Evolutionary conservation across 169 alveolate genomes (phyloP).

Genomic region (Plasmodium knowlesi): DNA sequence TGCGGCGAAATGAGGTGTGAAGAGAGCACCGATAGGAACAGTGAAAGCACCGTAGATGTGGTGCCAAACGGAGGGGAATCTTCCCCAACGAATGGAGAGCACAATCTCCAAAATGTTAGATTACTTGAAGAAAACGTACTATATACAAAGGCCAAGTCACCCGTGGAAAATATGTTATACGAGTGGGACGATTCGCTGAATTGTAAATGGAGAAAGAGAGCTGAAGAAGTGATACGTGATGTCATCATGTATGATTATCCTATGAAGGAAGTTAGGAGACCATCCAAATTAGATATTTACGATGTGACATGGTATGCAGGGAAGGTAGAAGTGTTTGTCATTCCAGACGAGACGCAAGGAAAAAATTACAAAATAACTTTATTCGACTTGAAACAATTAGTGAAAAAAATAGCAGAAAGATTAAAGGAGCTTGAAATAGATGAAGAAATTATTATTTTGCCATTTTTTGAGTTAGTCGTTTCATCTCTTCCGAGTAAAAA

Average conservation of each 20-base stretch:
- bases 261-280: slow-evolving; percentile 77
- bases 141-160: slow-evolving; percentile 81
- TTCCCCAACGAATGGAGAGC: neutral
- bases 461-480: slow-evolving; percentile 41
- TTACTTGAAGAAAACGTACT: slow-evolving; percentile 78
- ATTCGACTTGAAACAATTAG: slow-evolving; percentile 45
- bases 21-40: neutral
- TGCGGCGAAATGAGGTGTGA: neutral
- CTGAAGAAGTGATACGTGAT: slow-evolving; percentile 83
- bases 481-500: slow-evolving; percentile 34
- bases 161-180: slow-evolving; percentile 75
- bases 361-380: slow-evolving; percentile 51
- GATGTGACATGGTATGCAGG: slow-evolving; percentile 87
- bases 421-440: slow-evolving; percentile 70
- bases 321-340: slow-evolving; percentile 78
- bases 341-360: slow-evolving; percentile 46
- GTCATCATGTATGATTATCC: slow-evolving; percentile 85
- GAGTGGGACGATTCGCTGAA: slow-evolving; percentile 85
- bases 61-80: neutral
- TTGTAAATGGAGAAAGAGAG: slow-evolving; percentile 83
- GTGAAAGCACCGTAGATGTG: neutral
- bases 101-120: slow-evolving; percentile 75
- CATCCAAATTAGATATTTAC: slow-evolving; percentile 81
- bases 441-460: slow-evolving; percentile 61
- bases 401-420: slow-evolving; percentile 65